These are phyloP conservation scores for Acanthamoeba healyi DNA, from an alignment of 208 protist species.

Conservation along the genomic window DNA sequence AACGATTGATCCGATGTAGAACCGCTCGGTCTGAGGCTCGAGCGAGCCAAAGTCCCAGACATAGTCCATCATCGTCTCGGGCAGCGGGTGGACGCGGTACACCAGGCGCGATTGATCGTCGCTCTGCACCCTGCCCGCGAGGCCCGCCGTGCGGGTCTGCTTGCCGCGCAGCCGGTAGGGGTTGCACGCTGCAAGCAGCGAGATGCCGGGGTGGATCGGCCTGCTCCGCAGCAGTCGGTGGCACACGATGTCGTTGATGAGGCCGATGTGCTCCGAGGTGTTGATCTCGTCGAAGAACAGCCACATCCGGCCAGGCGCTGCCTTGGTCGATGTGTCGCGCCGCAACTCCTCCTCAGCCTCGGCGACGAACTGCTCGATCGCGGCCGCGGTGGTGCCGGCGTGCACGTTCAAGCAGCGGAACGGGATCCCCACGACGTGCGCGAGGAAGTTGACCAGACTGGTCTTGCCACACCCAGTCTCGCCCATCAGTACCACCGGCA, in stretches of 20 bases:
- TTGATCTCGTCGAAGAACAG: slow-evolving; percentile 74
- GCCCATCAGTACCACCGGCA: slow-evolving; percentile 70
- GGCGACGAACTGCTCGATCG: not conserved
- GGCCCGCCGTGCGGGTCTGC: not conserved
- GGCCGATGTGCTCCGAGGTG: not conserved
- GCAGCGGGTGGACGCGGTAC: slow-evolving; percentile 59
- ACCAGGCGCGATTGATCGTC: slow-evolving; percentile 15
- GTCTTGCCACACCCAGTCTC: slow-evolving; percentile 76
- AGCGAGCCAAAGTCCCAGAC: slow-evolving; percentile 76
- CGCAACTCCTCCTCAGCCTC: too few species aligned
- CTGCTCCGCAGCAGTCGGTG: not conserved
- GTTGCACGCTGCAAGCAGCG: slow-evolving; percentile 48
- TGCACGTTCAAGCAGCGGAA: not conserved
- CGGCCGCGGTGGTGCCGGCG: not conserved
- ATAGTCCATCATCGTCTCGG: slow-evolving; percentile 53
- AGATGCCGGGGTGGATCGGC: not conserved
- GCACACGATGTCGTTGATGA: slow-evolving; percentile 70
- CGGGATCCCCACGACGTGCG: not conserved
- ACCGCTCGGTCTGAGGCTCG: not conserved
- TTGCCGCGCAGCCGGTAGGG: not conserved
- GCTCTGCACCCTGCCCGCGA: not conserved
- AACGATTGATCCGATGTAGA: slow-evolving; percentile 1
- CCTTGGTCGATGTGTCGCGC: not conserved
- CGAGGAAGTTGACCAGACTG: slow-evolving; percentile 49
- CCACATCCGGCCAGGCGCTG: not conserved